Evolutionary conservation across 352 stramenopile genomes (phyloP), one percentile per base, ranked within the genome.

Genomic region (Phytophthora niederhauseri): DNA sequence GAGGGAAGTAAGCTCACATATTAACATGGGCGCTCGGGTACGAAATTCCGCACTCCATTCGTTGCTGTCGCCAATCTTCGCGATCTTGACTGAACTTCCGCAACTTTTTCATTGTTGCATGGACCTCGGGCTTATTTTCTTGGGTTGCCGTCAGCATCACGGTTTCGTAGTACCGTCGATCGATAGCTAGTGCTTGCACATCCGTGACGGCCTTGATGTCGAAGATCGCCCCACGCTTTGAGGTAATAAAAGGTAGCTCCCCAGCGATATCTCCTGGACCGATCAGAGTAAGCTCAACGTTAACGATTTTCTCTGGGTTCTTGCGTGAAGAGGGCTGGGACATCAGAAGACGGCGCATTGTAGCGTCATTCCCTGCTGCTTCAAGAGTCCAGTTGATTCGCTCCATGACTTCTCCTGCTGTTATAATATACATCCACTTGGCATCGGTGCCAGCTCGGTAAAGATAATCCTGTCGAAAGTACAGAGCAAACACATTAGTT

Each of bases 341-440:
- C 15, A 77, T 68, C 17, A 77, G 49, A 26, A 79, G 58, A 19
- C 57, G 56, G 4, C 73, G 68, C 61, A 75, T 68, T 0, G 77
- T 28, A 36, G 68, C 55, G 34, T 62, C 70, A 15, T 57, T 58
- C 24, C 63, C 64, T 36, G 59, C 54, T 24, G 55, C 48, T 54
- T 81, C 62, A 30, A 87, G 64, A 4, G 75, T 82, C 72, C 79
- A 88, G 66, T 90, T 92, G 20, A 89, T 70, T 5, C 83, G 80
- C 63, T 93, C 85, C 36, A 89, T 78, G 9, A 89, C 80, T 66
- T 93, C 85, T 11, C 85, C 85, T 0, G 78, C 75, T 20, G 84
- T 88, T 26, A 93, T 74, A 55, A 93, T 82, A 53, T 81, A 93
- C 78, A 93, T 86, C 76, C 80, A 90, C 61, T 89, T 92, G 8